Conservation (phyloP, 75 land plant genomes). For the Ceratopteris richardii region DNA sequence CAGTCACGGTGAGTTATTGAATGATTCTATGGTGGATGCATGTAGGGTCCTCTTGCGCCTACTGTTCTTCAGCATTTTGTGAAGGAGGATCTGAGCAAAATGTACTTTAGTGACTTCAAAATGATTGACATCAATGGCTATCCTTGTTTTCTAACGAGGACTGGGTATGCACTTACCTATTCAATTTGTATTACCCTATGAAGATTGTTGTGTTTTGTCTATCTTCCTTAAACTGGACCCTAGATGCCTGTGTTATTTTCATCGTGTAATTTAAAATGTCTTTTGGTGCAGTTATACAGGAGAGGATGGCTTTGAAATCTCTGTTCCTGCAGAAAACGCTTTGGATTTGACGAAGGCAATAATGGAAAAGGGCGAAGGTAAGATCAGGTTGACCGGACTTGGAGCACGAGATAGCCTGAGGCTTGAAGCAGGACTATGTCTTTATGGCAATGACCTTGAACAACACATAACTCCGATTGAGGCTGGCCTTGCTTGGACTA, state of each 20-base stretch:
- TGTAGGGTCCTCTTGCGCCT: slow-evolving; percentile 84
- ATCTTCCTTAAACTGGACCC: no score
- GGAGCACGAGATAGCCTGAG: slow-evolving; percentile 97
- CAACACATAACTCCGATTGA: slow-evolving; percentile 77
- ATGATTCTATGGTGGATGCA: not conserved
- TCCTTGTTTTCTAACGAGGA: slow-evolving; percentile 81
- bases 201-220: no score
- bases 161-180: slow-evolving; percentile 48
- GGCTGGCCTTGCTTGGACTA: slow-evolving; percentile 96
- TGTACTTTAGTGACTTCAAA: slow-evolving; percentile 76
- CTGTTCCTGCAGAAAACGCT: slow-evolving; percentile 80
- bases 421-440: slow-evolving; percentile 89
- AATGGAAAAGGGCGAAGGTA: slow-evolving; percentile 76
- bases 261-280: no score
- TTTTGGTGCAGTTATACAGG: slow-evolving; percentile 77
- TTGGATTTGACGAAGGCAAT: slow-evolving; percentile 80
- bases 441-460: slow-evolving; percentile 97
- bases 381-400: slow-evolving; percentile 72
- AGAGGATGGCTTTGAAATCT: slow-evolving; percentile 98
- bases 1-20: no score
- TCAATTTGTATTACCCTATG: no score
- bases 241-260: no score
- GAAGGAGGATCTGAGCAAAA: slow-evolving; percentile 77
- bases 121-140: slow-evolving; percentile 74
- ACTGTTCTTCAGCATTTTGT: slow-evolving; percentile 72